Evolutionary conservation across 2,329 filamentous ascomycete species (phyloP).

Genomic region (Nemania diffusa): DNA sequence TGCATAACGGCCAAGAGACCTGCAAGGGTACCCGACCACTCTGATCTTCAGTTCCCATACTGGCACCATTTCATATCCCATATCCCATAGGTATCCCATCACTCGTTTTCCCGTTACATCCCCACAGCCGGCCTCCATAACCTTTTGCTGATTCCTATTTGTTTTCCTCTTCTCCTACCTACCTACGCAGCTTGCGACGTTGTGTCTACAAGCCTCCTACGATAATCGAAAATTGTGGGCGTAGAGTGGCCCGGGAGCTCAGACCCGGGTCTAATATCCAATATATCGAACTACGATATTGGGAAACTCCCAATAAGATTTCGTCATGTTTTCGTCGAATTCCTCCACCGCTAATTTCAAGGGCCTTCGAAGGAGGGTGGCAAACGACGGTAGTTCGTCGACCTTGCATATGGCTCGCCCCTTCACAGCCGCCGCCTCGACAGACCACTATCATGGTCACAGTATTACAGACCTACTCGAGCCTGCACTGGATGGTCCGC

Average conservation of each 20-base stretch:
- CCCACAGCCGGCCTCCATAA: conserved; percentile 39
- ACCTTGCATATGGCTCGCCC: conserved; percentile 37
- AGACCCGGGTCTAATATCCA: conserved; percentile 38
- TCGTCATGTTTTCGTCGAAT: conserved; percentile 45
- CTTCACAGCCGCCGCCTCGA: conserved; percentile 35
- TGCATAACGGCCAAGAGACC: conserved; percentile 49
- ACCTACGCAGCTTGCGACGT: conserved; percentile 34
- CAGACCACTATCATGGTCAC: conserved; percentile 32
- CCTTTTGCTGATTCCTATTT: conserved; percentile 29
- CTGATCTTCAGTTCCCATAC: conserved; percentile 46
- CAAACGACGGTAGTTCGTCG: conserved; percentile 36
- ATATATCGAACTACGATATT: conserved; percentile 36
- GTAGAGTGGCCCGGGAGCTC: conserved; percentile 36
- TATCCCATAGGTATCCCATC: conserved; percentile 39
- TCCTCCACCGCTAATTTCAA: conserved; percentile 41
- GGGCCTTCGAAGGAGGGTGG: conserved; percentile 39
- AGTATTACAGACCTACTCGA: conserved; percentile 60
- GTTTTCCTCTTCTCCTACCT: conserved; percentile 39
- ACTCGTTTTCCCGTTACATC: conserved; percentile 44
- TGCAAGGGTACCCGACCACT: conserved; percentile 45
- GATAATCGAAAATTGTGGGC: conserved; percentile 36
- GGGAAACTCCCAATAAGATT: conserved; percentile 34
- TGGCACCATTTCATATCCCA: conserved; percentile 44
- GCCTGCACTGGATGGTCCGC: conserved; percentile 69
- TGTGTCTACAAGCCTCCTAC: conserved; percentile 40